phyloP scores from a whole-genome alignment of 2,329 filamentous ascomycete genomes.

The Pyricularia pennisetigena region DNA sequence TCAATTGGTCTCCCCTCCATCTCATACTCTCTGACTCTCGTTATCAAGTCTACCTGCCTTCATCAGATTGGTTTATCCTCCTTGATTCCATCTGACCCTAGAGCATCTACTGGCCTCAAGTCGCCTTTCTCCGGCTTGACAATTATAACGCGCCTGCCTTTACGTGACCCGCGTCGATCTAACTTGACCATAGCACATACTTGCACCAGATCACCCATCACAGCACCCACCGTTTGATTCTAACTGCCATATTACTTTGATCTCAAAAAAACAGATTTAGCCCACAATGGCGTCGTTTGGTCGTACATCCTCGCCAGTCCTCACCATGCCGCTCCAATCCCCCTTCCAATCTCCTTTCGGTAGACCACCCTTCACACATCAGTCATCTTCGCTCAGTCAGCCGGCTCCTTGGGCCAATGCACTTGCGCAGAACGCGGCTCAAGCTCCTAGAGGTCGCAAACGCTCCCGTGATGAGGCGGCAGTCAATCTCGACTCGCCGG shows the following conservation, averaged over 20 bases:
- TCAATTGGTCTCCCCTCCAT: not conserved
- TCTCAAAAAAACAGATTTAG: constrained; percentile 15
- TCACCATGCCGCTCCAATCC: constrained; percentile 34
- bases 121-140: not conserved
- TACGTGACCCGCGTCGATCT: constrained; percentile 1
- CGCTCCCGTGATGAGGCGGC: constrained; percentile 66
- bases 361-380: constrained; percentile 28
- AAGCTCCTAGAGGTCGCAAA: constrained; percentile 54
- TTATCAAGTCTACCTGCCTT: not conserved
- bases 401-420: constrained; percentile 22
- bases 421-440: constrained; percentile 14
- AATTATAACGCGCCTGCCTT: not conserved
- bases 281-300: constrained; percentile 33
- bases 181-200: not conserved
- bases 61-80: not conserved
- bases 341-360: constrained; percentile 30
- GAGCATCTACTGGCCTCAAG: not conserved
- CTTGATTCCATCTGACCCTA: not conserved
- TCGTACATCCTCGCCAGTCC: constrained; percentile 33
- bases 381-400: constrained; percentile 23
- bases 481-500: constrained; percentile 50
- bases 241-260: constrained; percentile 16
- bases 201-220: constrained; percentile 7
- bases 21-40: no score
- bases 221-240: constrained; percentile 11